A percentile compares a stretch with the other conserved stretches of the same genome.
phyloP scores from a whole-genome alignment of 306 rosid genomes.

The Comarum palustre region DNA sequence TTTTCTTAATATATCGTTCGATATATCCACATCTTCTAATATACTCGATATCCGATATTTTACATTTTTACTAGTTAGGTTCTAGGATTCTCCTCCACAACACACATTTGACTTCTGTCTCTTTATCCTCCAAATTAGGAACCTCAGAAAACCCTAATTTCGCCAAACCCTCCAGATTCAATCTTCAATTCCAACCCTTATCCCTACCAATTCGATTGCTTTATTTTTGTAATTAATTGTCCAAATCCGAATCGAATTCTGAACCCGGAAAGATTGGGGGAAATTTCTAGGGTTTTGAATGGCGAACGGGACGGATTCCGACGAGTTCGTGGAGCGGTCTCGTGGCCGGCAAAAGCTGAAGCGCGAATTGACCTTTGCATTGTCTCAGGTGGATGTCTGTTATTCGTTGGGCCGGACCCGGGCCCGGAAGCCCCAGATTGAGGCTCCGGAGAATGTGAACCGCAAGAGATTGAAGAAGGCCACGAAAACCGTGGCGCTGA shows the following conservation, averaged over 20 bases:
- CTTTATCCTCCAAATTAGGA: neutral
- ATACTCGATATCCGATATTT: too few species aligned
- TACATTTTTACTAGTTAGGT: too few species aligned
- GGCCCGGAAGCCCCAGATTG: slow-evolving; percentile 31
- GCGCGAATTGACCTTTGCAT: slow-evolving; percentile 68
- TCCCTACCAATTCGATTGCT: neutral
- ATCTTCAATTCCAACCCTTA: neutral
- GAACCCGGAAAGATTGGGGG: neutral
- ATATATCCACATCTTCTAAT: too few species aligned
- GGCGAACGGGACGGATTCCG: slow-evolving; percentile 83
- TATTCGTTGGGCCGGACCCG: slow-evolving; percentile 57
- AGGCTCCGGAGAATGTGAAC: neutral
- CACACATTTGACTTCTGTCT: neutral
- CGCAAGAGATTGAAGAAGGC: slow-evolving; percentile 36
- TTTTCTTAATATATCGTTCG: too few species aligned
- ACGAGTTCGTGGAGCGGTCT: slow-evolving; percentile 61
- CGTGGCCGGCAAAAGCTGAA: slow-evolving; percentile 56
- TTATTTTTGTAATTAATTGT: accelerated
- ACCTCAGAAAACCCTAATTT: slow-evolving; percentile 9
- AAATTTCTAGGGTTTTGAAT: slow-evolving; percentile 33
- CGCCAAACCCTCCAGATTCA: neutral
- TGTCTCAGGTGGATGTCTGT: slow-evolving; percentile 50
- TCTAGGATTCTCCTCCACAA: neutral
- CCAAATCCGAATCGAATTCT: neutral
- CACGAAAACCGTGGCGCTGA: neutral